Evolutionary conservation across 1,139 yeast species (phyloP).

Genomic region (Kazachstania sp.): DNA sequence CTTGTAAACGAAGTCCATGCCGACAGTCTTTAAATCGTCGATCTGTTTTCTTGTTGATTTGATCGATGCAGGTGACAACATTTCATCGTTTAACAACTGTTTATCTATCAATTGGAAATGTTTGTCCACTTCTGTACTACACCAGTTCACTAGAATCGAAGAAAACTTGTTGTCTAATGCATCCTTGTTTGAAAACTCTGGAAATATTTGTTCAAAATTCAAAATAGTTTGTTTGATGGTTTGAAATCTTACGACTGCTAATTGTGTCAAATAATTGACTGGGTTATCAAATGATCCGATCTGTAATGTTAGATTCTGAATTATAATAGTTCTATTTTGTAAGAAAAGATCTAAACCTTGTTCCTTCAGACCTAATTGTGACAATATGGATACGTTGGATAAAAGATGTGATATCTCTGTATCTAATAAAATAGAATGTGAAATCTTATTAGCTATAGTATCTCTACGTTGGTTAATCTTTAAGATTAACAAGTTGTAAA

Average conservation of each 20-base stretch:
- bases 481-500: conserved; percentile 36
- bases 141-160: conserved; percentile 52
- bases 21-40: conserved; percentile 52
- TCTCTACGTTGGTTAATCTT: conserved; percentile 36
- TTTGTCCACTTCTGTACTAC: conserved; percentile 53
- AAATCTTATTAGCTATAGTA: conserved; percentile 25
- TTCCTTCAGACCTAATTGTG: conserved; percentile 36
- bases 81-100: conserved; percentile 58
- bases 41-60: conserved; percentile 54
- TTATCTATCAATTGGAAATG: conserved; percentile 55
- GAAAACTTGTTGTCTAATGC: conserved; percentile 32
- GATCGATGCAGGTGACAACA: conserved; percentile 39
- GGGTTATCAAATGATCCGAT: conserved; percentile 50
- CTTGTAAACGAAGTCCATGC: conserved; percentile 55
- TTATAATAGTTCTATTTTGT: conserved; percentile 38
- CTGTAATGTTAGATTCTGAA: conserved; percentile 38
- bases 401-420: conserved; percentile 30
- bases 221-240: conserved; percentile 42
- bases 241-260: conserved; percentile 53
- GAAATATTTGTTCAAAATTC: conserved; percentile 40
- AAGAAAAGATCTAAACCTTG: conserved; percentile 43
- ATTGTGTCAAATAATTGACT: conserved; percentile 46
- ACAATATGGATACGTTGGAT: conserved; percentile 34
- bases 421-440: conserved; percentile 28
- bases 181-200: conserved; percentile 13